Percentiles rank a stretch among this genome's conserved stretches.
phyloP scores from a whole-genome alignment of 179 eudicot species.

The Camellia oleifera region DNA sequence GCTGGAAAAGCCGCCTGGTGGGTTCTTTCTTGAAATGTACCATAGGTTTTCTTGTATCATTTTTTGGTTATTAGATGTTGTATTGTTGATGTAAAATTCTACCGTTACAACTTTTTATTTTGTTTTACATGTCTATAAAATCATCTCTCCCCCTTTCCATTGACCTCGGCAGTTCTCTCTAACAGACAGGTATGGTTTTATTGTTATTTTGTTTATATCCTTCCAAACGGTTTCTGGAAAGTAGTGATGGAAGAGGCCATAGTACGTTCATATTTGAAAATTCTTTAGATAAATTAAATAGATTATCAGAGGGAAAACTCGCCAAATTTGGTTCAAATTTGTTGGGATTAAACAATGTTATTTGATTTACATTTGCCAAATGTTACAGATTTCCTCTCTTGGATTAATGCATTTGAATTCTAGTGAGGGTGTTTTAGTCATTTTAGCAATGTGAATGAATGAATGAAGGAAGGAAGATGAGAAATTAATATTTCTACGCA shows the following conservation, averaged over 20 bases:
- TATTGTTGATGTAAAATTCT: conserved; percentile 8
- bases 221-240: background rate
- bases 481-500: too few species aligned
- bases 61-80: background rate
- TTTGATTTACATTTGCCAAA: background rate
- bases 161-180: background rate
- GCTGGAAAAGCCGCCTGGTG: background rate
- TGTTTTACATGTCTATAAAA: too few species aligned
- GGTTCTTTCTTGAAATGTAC: conserved; percentile 9
- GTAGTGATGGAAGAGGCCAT: background rate
- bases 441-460: too few species aligned
- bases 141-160: too few species aligned
- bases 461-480: too few species aligned
- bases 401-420: background rate
- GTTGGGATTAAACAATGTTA: background rate
- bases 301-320: background rate
- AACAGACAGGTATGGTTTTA: background rate
- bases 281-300: background rate
- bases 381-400: background rate
- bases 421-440: background rate
- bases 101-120: background rate
- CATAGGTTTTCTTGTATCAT: background rate
- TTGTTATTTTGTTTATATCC: background rate
- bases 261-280: background rate
- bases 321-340: background rate